Percentiles rank a stretch among this genome's conserved stretches.
Conservation (phyloP, 2,329 filamentous ascomycete genomes). For the Aspergillus glaucus region DNA sequence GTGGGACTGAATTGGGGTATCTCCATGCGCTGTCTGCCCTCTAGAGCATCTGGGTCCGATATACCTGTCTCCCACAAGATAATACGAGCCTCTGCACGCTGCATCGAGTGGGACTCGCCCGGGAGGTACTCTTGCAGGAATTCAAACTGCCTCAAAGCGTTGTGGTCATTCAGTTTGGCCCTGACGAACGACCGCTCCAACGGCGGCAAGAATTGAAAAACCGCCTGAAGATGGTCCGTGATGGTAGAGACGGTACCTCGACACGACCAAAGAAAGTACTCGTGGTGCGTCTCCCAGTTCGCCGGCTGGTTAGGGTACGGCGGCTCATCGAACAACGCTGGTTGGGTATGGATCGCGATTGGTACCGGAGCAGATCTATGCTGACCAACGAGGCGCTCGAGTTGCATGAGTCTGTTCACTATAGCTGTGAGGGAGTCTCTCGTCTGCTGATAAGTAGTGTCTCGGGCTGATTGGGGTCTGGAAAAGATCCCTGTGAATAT, state of each 20-base stretch:
- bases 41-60: conserved; percentile 6
- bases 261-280: conserved; percentile 12
- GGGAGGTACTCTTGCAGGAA: conserved; percentile 10
- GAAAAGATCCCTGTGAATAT: not conserved
- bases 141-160: conserved; percentile 8
- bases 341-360: not conserved
- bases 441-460: not conserved
- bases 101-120: conserved; percentile 9
- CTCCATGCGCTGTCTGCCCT: conserved; percentile 6
- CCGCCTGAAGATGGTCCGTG: conserved; percentile 7
- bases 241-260: conserved; percentile 9
- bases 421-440: not conserved
- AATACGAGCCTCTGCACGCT: conserved; percentile 9
- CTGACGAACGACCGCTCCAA: conserved; percentile 7
- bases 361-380: not conserved
- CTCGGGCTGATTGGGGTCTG: not conserved
- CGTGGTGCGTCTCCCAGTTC: conserved; percentile 5
- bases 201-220: conserved; percentile 9
- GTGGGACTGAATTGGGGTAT: conserved; percentile 3
- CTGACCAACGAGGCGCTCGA: not conserved
- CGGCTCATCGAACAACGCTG: not conserved
- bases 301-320: conserved; percentile 1
- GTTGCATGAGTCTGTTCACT: not conserved
- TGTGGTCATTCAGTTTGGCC: conserved; percentile 6
- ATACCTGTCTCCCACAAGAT: conserved; percentile 8